A percentile compares a stretch with the other conserved stretches of the same genome.
These are phyloP conservation scores for Bruguiera hainesii DNA, from an alignment of 441 rosid genomes.

Conservation along the genomic window DNA sequence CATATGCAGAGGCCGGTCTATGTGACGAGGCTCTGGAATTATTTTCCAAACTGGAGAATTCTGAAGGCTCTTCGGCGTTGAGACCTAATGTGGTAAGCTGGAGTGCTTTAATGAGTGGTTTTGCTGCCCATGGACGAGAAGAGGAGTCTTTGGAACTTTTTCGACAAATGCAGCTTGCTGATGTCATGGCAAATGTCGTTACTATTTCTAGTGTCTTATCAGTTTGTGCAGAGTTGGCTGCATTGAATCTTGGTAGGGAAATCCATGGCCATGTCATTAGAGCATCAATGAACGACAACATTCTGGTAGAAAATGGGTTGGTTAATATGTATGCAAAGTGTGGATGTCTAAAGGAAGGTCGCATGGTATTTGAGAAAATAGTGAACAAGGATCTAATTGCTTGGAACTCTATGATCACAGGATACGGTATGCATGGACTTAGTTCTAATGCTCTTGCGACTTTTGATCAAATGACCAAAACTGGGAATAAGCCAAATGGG, in stretches of 20 bases:
- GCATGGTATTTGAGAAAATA: constrained; percentile 43
- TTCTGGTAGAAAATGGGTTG: constrained; percentile 61
- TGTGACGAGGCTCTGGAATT: constrained; percentile 53
- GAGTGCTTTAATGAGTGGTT: constrained; percentile 66
- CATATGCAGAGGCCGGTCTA: constrained; percentile 59
- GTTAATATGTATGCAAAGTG: constrained; percentile 70
- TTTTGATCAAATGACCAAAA: constrained; percentile 35
- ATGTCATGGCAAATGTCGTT: constrained; percentile 45
- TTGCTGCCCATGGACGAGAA: constrained; percentile 50
- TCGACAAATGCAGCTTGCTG: constrained; percentile 60
- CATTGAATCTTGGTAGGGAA: constrained; percentile 52
- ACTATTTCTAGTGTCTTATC: constrained; percentile 58
- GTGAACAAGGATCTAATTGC: constrained; percentile 40
- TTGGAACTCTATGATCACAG: constrained; percentile 53
- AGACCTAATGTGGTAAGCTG: constrained; percentile 69
- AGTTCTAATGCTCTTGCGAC: constrained; percentile 35
- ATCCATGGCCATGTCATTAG: constrained; percentile 58
- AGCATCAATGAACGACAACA: constrained; percentile 40
- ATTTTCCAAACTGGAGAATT: constrained; percentile 45
- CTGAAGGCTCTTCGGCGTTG: constrained; percentile 19
- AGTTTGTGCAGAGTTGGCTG: constrained; percentile 60
- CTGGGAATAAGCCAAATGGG: constrained; percentile 32
- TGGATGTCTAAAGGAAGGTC: constrained; percentile 52
- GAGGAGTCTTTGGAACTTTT: constrained; percentile 55
- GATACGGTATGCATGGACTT: constrained; percentile 49